These are phyloP conservation scores for Blastobotrys illinoisensis DNA, from an alignment of 1,139 yeast genomes.

Conservation along the genomic window DNA sequence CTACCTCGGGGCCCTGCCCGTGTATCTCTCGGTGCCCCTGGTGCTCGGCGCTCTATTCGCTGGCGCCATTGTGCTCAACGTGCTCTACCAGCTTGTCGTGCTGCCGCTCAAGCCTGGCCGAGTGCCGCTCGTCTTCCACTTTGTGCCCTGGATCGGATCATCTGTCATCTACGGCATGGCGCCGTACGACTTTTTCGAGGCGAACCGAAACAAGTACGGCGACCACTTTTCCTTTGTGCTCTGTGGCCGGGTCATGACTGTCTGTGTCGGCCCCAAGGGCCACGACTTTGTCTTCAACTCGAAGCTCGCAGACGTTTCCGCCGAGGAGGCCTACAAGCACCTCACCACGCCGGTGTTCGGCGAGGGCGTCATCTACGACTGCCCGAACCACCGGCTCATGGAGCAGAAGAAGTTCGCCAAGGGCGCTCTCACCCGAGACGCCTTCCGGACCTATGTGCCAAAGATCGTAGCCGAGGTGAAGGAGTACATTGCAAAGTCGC, in stretches of 20 bases:
- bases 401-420: conserved; percentile 97
- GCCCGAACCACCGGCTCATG: conserved; percentile 90
- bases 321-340: conserved; percentile 93
- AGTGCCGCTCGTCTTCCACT: conserved; percentile 80
- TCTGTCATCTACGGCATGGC: conserved; percentile 85
- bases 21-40: conserved; percentile 26
- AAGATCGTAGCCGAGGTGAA: conserved; percentile 72
- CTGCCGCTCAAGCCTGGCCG: conserved; percentile 50
- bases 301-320: conserved; percentile 82
- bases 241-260: conserved; percentile 91
- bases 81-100: conserved; percentile 65
- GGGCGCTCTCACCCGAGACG: conserved; percentile 77
- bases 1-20: conserved; percentile 20
- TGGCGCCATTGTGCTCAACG: conserved; percentile 47
- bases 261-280: conserved; percentile 93
- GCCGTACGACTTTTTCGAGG: conserved; percentile 83
- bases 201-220: conserved; percentile 76
- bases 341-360: conserved; percentile 97
- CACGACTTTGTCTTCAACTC: conserved; percentile 95
- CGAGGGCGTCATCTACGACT: conserved; percentile 93
- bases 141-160: conserved; percentile 95
- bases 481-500: conserved; percentile 52
- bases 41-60: conserved; percentile 26
- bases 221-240: conserved; percentile 86
- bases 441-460: conserved; percentile 84